Evolutionary conservation across 192 early-diverging fungal genomes (phyloP).

Genomic region (Phycomyces nitens): DNA sequence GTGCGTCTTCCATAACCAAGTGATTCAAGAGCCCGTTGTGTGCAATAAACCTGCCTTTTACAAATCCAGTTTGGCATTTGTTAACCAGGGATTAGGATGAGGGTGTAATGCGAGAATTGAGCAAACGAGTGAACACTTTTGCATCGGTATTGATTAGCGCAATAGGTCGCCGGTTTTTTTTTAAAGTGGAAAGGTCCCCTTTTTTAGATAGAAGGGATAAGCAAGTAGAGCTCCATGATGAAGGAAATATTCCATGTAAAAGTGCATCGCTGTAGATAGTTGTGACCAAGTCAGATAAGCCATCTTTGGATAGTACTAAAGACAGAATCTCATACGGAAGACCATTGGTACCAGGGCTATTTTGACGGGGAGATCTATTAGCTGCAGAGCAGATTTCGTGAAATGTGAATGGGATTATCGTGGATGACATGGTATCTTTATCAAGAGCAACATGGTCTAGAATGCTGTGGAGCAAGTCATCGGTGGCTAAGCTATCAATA

Average conservation of each 20-base stretch:
- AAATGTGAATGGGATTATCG: not conserved
- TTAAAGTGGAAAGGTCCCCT: slow-evolving; percentile 14
- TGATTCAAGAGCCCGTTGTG: slow-evolving; percentile 6
- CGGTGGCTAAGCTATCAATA: no score
- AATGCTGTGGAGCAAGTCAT: no score
- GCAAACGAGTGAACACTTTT: slow-evolving; percentile 22
- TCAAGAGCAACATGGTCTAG: no score
- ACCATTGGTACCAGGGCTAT: slow-evolving; percentile 14
- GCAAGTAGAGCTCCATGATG: not conserved
- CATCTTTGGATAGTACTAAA: no score
- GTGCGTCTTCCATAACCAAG: no score
- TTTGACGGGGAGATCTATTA: not conserved
- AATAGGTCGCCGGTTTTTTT: slow-evolving; percentile 20
- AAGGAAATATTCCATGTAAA: no score
- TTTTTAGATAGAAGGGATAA: slow-evolving; percentile 22
- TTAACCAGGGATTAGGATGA: not conserved
- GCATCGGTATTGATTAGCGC: slow-evolving; percentile 18
- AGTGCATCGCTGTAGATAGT: not conserved
- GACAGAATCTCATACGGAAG: not conserved
- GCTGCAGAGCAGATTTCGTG: not conserved
- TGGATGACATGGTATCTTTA: not conserved
- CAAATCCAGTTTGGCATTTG: slow-evolving; percentile 19
- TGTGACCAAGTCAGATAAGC: not conserved
- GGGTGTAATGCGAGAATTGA: not conserved
- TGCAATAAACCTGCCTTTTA: slow-evolving; percentile 8